Conservation (phyloP, 1,284 basidiomycete genomes). For the Malassezia equina region DNA sequence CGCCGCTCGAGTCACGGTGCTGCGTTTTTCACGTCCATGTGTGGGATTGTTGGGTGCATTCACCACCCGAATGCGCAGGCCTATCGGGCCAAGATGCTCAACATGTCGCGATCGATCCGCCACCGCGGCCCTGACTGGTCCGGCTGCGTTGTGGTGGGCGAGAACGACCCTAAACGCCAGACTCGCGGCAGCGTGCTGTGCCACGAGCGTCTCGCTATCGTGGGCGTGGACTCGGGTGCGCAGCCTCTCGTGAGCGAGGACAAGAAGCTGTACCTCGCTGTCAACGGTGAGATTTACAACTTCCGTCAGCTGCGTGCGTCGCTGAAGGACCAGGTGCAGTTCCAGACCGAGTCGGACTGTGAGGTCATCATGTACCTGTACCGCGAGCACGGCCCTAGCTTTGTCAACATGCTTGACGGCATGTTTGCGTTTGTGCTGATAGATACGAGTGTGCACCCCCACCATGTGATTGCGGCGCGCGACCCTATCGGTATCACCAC, state of each 20-base stretch:
- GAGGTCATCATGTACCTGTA: conserved; percentile 72
- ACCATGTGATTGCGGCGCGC: conserved; percentile 84
- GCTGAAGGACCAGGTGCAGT: conserved; percentile 59
- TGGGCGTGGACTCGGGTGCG: conserved; percentile 94
- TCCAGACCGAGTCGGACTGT: conserved; percentile 98
- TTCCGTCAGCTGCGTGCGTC: conserved; percentile 69
- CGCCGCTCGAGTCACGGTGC: conserved; percentile 1
- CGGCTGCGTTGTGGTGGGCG: conserved; percentile 41
- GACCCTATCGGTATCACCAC: conserved; percentile 98
- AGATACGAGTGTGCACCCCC: conserved; percentile 79
- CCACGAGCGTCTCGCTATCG: conserved; percentile 67
- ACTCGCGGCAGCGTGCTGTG: conserved; percentile 47
- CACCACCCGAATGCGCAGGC: conserved; percentile 43
- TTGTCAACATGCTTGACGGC: conserved; percentile 64
- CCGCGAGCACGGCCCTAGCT: conserved; percentile 47
- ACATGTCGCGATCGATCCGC: conserved; percentile 45
- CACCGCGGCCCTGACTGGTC: conserved; percentile 48
- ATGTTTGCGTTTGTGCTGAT: conserved; percentile 98
- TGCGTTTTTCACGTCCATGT: conserved; percentile 24
- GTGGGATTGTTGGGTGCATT: conserved; percentile 45
- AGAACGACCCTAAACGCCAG: conserved; percentile 16
- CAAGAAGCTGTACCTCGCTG: conserved; percentile 72
- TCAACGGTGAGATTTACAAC: conserved; percentile 99
- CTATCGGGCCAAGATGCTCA: conserved; percentile 44
- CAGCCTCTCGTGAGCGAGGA: conserved; percentile 86